phyloP scores from a whole-genome alignment of 2,329 filamentous ascomycete genomes.

The Claviceps fusiformis region DNA sequence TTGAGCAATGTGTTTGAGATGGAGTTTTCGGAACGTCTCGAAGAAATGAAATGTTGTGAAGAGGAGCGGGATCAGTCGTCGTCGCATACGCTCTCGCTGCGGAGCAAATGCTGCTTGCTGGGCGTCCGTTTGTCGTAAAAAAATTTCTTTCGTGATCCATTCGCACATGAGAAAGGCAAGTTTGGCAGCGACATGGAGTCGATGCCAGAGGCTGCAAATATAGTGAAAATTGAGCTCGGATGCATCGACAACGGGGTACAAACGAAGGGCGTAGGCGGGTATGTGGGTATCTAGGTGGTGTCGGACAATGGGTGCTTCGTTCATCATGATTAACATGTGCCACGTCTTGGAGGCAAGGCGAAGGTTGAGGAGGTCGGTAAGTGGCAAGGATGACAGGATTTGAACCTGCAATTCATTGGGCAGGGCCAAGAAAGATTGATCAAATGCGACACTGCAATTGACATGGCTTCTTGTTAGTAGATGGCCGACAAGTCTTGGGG shows the following conservation, averaged over 20 bases:
- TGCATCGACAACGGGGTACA: conserved; percentile 41
- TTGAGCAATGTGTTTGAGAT: conserved; percentile 41
- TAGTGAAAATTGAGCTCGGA: conserved; percentile 42
- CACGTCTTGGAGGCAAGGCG: conserved; percentile 44
- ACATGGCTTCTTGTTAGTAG: conserved; percentile 8
- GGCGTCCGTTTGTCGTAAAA: conserved; percentile 41
- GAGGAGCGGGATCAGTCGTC: conserved; percentile 47
- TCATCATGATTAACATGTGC: conserved; percentile 44
- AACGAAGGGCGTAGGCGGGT: conserved; percentile 43
- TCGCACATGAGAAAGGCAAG: conserved; percentile 48
- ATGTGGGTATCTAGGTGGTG: conserved; percentile 47
- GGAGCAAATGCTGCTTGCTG: conserved; percentile 44
- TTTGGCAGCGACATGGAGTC: conserved; percentile 50
- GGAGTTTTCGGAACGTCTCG: conserved; percentile 47
- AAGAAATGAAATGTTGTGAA: conserved; percentile 58
- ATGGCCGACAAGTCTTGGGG: no score
- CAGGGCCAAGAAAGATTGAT: conserved; percentile 42
- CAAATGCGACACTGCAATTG: conserved; percentile 30
- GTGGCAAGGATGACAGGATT: conserved; percentile 44
- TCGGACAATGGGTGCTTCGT: conserved; percentile 47
- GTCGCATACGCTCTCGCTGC: conserved; percentile 50
- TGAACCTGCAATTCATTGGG: conserved; percentile 51
- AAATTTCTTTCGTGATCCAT: conserved; percentile 53
- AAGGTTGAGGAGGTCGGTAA: conserved; percentile 46
- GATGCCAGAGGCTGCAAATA: conserved; percentile 51